A percentile compares a stretch with the other conserved stretches of the same genome.
Conservation (phyloP, 129 eudicot genomes). For the Centella asiatica region DNA sequence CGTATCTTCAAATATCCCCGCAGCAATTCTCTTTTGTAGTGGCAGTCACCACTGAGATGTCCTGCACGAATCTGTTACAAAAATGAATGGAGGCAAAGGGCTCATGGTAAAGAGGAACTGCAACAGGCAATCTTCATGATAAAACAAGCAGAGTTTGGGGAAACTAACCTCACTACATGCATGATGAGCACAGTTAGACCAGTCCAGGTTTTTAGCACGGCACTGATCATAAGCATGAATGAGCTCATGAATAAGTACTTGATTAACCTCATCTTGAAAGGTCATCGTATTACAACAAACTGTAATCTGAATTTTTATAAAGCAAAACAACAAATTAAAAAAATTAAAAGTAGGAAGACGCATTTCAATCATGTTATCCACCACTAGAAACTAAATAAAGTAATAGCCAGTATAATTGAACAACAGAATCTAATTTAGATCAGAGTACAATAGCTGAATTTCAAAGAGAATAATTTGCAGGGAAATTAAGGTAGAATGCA, state of each 20-base stretch:
- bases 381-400: no score
- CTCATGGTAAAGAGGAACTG: constrained; percentile 9
- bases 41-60: constrained; percentile 97
- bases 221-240: constrained; percentile 98
- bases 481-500: no score
- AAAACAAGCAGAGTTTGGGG: background rate
- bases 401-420: no score
- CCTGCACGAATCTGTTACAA: constrained; percentile 76
- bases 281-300: constrained; percentile 70
- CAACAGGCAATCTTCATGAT: constrained; percentile 8
- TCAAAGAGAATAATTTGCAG: no score
- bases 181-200: constrained; percentile 94
- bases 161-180: constrained; percentile 87
- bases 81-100: constrained; percentile 9
- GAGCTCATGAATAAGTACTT: constrained; percentile 88
- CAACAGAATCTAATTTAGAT: no score
- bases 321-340: constrained; percentile 2
- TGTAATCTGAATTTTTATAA: constrained; percentile 47
- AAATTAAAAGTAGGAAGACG: no score
- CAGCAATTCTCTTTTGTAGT: constrained; percentile 70
- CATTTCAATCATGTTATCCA: no score
- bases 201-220: constrained; percentile 77
- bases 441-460: no score
- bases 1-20: constrained; percentile 65
- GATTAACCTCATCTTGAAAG: constrained; percentile 79